Conservation (phyloP, 1,284 basidiomycete genomes). For the Amylostereum chailletii region DNA sequence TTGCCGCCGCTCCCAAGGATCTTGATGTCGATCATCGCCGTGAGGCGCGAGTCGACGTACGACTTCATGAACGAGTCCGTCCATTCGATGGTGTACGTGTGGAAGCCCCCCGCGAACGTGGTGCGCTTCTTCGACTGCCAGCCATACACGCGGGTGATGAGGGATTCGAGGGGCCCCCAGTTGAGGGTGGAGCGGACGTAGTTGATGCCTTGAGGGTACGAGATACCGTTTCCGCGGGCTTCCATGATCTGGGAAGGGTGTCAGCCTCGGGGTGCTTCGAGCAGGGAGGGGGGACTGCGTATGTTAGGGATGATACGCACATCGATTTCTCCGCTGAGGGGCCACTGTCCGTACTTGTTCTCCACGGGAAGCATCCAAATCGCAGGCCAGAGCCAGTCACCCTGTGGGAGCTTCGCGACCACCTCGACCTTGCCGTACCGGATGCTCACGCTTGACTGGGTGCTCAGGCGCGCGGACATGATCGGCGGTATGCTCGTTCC, state of each 20-base stretch:
- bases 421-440: constrained; percentile 71
- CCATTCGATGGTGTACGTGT: constrained; percentile 77
- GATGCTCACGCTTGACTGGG: constrained; percentile 52
- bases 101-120: constrained; percentile 57
- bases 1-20: constrained; percentile 29
- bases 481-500: constrained; percentile 58
- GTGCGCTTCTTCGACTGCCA: constrained; percentile 62
- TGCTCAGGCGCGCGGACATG: constrained; percentile 66
- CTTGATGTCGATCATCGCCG: constrained; percentile 41
- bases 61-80: constrained; percentile 61
- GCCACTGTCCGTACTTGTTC: constrained; percentile 69
- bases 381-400: constrained; percentile 78
- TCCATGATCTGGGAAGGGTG: constrained; percentile 50
- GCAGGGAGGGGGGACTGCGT: background rate
- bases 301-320: constrained; percentile 21
- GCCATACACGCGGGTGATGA: constrained; percentile 55
- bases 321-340: constrained; percentile 68
- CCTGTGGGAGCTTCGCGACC: constrained; percentile 28
- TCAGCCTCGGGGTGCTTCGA: background rate
- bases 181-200: constrained; percentile 68
- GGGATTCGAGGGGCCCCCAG: constrained; percentile 57
- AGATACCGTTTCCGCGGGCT: constrained; percentile 54
- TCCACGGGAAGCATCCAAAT: constrained; percentile 77
- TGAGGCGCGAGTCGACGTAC: constrained; percentile 36
- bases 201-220: constrained; percentile 64